Percentiles rank a stretch among this genome's conserved stretches.
phyloP scores from a whole-genome alignment of 1,284 basidiomycete species.

The Naganishia sp. region DNA sequence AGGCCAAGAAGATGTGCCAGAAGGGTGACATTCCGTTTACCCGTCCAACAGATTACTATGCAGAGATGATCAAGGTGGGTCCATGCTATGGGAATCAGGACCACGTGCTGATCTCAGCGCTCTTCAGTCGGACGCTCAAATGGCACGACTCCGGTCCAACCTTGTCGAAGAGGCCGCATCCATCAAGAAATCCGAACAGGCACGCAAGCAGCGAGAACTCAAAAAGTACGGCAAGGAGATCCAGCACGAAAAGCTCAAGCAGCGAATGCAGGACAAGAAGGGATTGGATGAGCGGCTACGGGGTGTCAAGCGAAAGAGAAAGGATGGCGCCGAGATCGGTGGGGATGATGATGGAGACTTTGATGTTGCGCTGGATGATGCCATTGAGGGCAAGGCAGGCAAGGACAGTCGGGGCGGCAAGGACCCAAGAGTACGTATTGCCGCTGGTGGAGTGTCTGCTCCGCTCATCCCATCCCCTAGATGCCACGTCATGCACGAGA shows the following conservation, averaged over 20 bases:
- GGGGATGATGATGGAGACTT: constrained; percentile 65
- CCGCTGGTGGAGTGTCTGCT: not conserved
- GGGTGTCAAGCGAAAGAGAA: constrained; percentile 81
- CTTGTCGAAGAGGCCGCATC: constrained; percentile 82
- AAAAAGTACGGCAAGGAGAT: constrained; percentile 99
- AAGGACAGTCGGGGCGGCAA: constrained; percentile 38
- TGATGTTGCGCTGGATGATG: constrained; percentile 81
- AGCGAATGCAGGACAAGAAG: constrained; percentile 74
- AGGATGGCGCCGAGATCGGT: constrained; percentile 75
- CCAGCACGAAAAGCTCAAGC: constrained; percentile 78
- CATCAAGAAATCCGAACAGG: constrained; percentile 90
- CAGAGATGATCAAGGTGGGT: constrained; percentile 88
- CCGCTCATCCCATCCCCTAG: constrained; percentile 32
- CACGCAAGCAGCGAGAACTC: constrained; percentile 85
- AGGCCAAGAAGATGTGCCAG: constrained; percentile 71
- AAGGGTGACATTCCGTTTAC: constrained; percentile 78
- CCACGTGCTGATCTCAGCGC: not conserved
- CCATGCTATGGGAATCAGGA: constrained; percentile 39
- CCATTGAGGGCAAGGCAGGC: constrained; percentile 63
- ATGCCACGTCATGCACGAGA: constrained; percentile 70
- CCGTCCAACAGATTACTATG: constrained; percentile 93
- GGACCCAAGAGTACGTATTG: constrained; percentile 26
- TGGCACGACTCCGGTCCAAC: constrained; percentile 92
- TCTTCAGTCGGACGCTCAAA: constrained; percentile 73
- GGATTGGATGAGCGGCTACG: constrained; percentile 80